These are phyloP conservation scores for Mucor racemosus DNA, from an alignment of 371 early-diverging fungal genomes.

Conservation along the genomic window DNA sequence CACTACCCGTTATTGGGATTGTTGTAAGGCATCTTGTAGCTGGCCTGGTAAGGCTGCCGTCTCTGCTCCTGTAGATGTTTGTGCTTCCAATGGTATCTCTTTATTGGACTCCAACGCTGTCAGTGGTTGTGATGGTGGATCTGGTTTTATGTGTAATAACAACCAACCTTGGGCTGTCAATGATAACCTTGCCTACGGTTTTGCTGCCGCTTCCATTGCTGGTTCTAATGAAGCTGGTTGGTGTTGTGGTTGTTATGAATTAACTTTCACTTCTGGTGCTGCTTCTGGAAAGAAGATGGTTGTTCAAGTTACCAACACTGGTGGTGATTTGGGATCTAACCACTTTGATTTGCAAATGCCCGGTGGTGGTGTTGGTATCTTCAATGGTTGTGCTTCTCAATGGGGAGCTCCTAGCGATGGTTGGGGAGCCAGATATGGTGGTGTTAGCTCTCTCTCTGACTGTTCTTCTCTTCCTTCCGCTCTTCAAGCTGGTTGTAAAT, in stretches of 20 bases:
- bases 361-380: constrained; percentile 55
- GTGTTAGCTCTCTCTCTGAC: constrained; percentile 30
- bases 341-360: constrained; percentile 58
- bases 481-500: constrained; percentile 51
- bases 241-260: constrained; percentile 55
- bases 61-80: constrained; percentile 36
- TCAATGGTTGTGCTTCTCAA: constrained; percentile 47
- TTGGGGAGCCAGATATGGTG: constrained; percentile 53
- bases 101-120: constrained; percentile 27
- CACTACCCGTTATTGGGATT: constrained; percentile 57
- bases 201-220: constrained; percentile 47
- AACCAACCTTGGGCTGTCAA: constrained; percentile 51
- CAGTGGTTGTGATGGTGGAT: constrained; percentile 48
- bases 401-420: constrained; percentile 39
- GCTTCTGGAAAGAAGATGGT: constrained; percentile 48
- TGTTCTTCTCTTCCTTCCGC: constrained; percentile 40
- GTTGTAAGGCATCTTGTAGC: constrained; percentile 54
- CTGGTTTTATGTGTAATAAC: constrained; percentile 48
- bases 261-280: constrained; percentile 44
- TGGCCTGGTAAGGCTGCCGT: constrained; percentile 47
- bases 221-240: constrained; percentile 35
- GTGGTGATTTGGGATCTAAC: constrained; percentile 44
- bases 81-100: constrained; percentile 40
- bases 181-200: constrained; percentile 49
- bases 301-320: constrained; percentile 56